Evolutionary conservation across 495 filamentous ascomycete genomes (phyloP), one percentile per base, ranked within the genome.

Genomic region (Tuber umbilicatum): DNA sequence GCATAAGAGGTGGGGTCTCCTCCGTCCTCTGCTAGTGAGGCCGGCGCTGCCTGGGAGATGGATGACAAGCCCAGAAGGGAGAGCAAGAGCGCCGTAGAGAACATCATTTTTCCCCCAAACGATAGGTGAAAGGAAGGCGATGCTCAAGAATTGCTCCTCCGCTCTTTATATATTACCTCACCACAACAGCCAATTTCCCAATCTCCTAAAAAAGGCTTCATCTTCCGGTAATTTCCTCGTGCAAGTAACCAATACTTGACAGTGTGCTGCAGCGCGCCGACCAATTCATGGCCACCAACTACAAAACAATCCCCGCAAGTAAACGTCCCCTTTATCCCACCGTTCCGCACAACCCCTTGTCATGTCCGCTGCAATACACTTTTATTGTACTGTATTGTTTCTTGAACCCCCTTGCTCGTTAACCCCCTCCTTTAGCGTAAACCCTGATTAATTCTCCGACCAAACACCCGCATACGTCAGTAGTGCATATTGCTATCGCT

Each of bases 11-110:
- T 12, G 55, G 5, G 35, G 31, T 64, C 50, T 27, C 50, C 50
- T 31, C 1, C 23, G 23, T 31, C 50, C n/a, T 60, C 14, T 60
- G 71, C 76, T 45, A 64, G 40, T 14, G 77, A 72, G 16, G 38
- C 43, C 16, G 72, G 72, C 6, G 40, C 75, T 17, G 77, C 76
- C 14, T 71, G 38, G n/a, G 41, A 78, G 72, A 60, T 38, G 19
- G 37, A 74, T n/a, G n/a, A 72, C 60, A 40, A 31, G 60, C 73
- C 38, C 70, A 45, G 19, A 74, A 72, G 43, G 42, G 21, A 23
- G 73, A 77, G 27, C 39, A 31, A 39, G 37, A 68, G 14, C 14
- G n/a, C 10, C n/a, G n/a, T 14, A 10, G 5, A 35, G 55, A 64
- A 35, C 55, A 14, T 35, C 55, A 64, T 64, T 35, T 35, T 17